Base-by-base conservation (phyloP, 2,329 filamentous ascomycete genomes). In the Incumbomyces delicatus region DNA sequence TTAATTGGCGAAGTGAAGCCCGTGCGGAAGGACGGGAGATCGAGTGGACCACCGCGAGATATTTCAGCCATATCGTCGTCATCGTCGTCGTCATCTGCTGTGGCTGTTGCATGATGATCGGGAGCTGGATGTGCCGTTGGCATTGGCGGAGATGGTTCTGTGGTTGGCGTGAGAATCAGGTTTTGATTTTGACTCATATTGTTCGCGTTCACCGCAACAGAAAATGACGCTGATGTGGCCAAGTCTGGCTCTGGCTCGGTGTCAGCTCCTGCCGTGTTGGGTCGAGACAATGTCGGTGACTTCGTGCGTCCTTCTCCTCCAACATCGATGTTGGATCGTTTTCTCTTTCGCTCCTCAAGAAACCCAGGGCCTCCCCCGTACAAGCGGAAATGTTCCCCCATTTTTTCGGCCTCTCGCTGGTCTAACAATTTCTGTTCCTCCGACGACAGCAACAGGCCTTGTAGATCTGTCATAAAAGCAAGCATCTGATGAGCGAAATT, bases 401-500 rank as follows among this genome's bases (percentile, higher is more conserved):
- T 38, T 42, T 58, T 58, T 32, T 56, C 53, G 22, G 36, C 40
- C 40, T 58, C 56, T n/a, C 50, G 42, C 18, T 48, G 46, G 39
- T 58, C 54, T n/a, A 50, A 47, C 12, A 41, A 30, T 46, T 46
- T 54, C 32, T 57, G 54, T 30, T 44, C 50, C 14, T 52, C 47
- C 22, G 51, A 46, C 30, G 49, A 44, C 43, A 57, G 43, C 11
- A 57, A 36, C 36, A 58, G 35, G 10, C 56, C 56, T 48, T 56
- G 53, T 48, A 57, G 51, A 39, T 58, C 52, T 7, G 53, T 53
- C 55, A 57, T 56, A 52, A 54, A 58, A 22, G 45, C 41, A 3
- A 58, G 49, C 53, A 58, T 55, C 38, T 54, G 51, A 5, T 53
- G 52, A 8, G 52, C 40, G 47, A 58, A 58, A 8, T 50, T 52